Evolutionary conservation across 768 basidiomycete genomes (phyloP).

Genomic region (Rhodotorula kratochvilovae): DNA sequence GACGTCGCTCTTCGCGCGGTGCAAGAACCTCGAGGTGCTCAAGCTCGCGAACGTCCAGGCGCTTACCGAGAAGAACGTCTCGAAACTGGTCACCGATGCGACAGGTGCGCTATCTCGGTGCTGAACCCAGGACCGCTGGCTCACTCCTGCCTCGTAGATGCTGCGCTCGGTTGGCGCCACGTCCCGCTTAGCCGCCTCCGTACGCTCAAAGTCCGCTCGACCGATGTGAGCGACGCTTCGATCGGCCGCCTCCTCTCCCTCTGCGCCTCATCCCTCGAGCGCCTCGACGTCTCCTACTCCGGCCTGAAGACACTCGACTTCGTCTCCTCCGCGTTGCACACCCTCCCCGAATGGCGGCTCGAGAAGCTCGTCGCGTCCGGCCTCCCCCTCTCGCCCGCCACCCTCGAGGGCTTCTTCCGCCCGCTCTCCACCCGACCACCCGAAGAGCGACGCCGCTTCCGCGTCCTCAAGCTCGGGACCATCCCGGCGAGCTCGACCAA

Average conservation of each 20-base stretch:
- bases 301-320: constrained; percentile 36
- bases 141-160: not conserved
- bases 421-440: constrained; percentile 10
- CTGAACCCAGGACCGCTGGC: no score
- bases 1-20: constrained; percentile 25
- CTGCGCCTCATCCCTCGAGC: constrained; percentile 26
- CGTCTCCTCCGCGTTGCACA: constrained; percentile 28
- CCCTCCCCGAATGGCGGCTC: constrained; percentile 24
- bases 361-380: constrained; percentile 41
- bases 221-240: constrained; percentile 33
- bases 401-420: constrained; percentile 37
- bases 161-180: constrained; percentile 14
- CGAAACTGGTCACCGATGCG: constrained; percentile 23
- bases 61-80: constrained; percentile 33
- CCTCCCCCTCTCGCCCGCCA: constrained; percentile 26
- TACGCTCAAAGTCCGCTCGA: constrained; percentile 40
- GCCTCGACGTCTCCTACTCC: constrained; percentile 42
- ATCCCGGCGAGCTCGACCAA: constrained; percentile 26
- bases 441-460: constrained; percentile 20
- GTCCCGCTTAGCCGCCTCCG: constrained; percentile 35
- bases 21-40: constrained; percentile 35
- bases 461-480: constrained; percentile 36
- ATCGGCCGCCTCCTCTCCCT: constrained; percentile 38
- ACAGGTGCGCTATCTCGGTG: not conserved
- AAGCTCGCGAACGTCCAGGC: constrained; percentile 37